Evolutionary conservation across 2,329 filamentous ascomycete genomes (phyloP).

Genomic region (Pyricularia pennisetigena): DNA sequence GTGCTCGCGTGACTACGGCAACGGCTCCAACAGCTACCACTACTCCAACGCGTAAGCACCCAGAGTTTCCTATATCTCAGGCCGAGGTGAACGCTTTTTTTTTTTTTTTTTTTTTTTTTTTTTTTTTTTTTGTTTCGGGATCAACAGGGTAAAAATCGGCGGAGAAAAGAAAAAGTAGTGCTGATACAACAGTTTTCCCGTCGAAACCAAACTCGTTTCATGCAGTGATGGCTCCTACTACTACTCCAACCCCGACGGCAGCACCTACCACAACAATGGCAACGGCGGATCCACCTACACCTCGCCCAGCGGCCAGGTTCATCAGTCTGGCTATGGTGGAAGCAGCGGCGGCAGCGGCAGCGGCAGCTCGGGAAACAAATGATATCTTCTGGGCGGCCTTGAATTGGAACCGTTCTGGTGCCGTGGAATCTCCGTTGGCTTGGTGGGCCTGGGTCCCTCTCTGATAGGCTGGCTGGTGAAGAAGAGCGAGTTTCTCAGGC

Average conservation of each 20-base stretch:
- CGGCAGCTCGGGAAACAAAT: slow-evolving; percentile 6
- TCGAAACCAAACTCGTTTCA: background rate
- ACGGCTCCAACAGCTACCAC: slow-evolving; percentile 54
- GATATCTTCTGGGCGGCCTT: background rate
- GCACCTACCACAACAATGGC: slow-evolving; percentile 58
- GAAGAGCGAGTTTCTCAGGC: no score
- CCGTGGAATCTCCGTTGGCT: background rate
- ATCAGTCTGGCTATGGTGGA: slow-evolving; percentile 14
- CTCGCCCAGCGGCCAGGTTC: slow-evolving; percentile 32
- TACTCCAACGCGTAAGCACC: slow-evolving; percentile 57
- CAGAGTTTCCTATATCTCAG: no score
- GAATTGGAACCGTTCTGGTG: background rate
- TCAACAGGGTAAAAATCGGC: no score
- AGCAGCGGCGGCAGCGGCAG: slow-evolving; percentile 1
- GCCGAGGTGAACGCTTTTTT: no score
- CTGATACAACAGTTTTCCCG: no score
- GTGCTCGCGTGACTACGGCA: slow-evolving; percentile 54
- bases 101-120: background rate
- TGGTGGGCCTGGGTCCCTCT: background rate
- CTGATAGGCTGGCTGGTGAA: background rate
- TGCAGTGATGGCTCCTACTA: slow-evolving; percentile 58
- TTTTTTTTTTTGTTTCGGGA: background rate
- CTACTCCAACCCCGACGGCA: slow-evolving; percentile 60
- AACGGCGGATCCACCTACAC: slow-evolving; percentile 51
- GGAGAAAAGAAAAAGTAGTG: no score